Conservation (phyloP, 768 basidiomycete genomes). For the Hemileccinum rubropunctum region DNA sequence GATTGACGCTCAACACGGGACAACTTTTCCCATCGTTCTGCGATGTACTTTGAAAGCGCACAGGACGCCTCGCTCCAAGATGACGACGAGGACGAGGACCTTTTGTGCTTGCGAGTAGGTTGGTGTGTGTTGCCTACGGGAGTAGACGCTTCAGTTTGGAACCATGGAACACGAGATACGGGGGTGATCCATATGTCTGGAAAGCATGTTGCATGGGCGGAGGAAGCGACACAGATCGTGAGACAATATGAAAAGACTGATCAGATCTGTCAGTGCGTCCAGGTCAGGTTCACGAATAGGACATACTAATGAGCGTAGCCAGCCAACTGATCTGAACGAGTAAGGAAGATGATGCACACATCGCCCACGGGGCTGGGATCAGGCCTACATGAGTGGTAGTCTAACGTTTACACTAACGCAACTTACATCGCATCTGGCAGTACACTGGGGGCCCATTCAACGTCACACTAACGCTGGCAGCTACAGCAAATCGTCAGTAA, state of each 20-base stretch:
- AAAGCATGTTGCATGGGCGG: slow-evolving; percentile 42
- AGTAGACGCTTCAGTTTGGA: slow-evolving; percentile 21
- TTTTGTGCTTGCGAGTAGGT: slow-evolving; percentile 11
- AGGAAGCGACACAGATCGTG: slow-evolving; percentile 43
- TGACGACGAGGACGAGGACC: slow-evolving; percentile 6
- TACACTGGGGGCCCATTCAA: slow-evolving; percentile 39
- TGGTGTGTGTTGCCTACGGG: slow-evolving; percentile 2
- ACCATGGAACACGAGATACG: slow-evolving; percentile 60
- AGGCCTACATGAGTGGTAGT: slow-evolving; percentile 5
- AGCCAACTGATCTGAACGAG: slow-evolving; percentile 50
- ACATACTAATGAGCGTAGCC: slow-evolving; percentile 45
- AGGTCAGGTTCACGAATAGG: not conserved
- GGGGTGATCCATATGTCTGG: slow-evolving; percentile 52
- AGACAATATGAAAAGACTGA: slow-evolving; percentile 57
- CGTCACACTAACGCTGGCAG: slow-evolving; percentile 47
- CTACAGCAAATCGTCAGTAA: slow-evolving; percentile 27
- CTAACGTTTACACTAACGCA: not conserved
- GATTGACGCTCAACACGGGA: slow-evolving; percentile 22
- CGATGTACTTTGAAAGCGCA: slow-evolving; percentile 27
- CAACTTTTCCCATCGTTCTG: slow-evolving; percentile 31
- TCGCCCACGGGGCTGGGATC: slow-evolving; percentile 36
- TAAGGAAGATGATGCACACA: slow-evolving; percentile 48
- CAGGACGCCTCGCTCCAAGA: slow-evolving; percentile 18
- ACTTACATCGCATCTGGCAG: slow-evolving; percentile 38
- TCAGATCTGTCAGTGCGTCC: slow-evolving; percentile 1